These are phyloP conservation scores for Calycina herbarum DNA, from an alignment of 2,329 filamentous ascomycete species.

Conservation along the genomic window DNA sequence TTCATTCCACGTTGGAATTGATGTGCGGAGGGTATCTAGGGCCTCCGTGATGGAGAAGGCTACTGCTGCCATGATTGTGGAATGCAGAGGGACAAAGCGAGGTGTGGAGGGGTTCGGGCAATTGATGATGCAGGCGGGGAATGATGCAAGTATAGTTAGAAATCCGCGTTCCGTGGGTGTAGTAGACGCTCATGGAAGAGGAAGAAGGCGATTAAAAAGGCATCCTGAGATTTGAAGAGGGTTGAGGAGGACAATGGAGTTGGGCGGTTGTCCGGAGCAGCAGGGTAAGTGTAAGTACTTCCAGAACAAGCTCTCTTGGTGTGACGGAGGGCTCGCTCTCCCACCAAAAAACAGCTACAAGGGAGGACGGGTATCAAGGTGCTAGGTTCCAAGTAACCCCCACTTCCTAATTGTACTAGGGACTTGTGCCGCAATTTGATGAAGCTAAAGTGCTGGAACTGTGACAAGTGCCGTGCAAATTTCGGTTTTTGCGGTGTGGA, in stretches of 20 bases:
- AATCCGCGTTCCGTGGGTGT: too few species aligned
- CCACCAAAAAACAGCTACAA: neutral
- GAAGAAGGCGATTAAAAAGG: neutral
- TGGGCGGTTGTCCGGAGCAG: neutral
- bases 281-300: neutral
- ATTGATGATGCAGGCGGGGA: neutral
- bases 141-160: neutral
- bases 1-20: conserved; percentile 60
- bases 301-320: neutral
- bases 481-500: neutral
- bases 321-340: neutral
- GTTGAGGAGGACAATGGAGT: neutral
- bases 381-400: neutral
- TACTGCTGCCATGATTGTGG: conserved; percentile 9
- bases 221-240: neutral
- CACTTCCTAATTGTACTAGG: neutral
- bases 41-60: conserved; percentile 49
- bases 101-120: neutral
- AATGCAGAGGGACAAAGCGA: conserved; percentile 3
- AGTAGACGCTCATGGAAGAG: neutral
- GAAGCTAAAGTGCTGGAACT: neutral
- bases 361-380: neutral
- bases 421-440: neutral
- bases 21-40: conserved; percentile 53
- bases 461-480: neutral